Evolutionary conservation across 306 rosid genomes (phyloP), one percentile per base, ranked within the genome.

Genomic region (Malus fusca): DNA sequence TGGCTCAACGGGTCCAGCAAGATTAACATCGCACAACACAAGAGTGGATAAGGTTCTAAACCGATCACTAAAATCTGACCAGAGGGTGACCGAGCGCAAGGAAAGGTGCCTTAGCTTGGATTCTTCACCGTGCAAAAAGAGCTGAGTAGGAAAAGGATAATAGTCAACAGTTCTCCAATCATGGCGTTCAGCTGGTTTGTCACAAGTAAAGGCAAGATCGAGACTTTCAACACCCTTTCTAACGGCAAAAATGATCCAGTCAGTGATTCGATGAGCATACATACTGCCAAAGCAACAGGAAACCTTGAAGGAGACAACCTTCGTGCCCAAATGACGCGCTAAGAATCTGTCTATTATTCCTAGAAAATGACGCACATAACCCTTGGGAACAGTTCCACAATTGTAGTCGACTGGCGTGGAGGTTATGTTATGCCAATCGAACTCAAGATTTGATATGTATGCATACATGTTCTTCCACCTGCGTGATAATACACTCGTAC

Each of bases 141-240:
- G 37, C 11, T 3, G 17, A 72, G 40, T 72, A n/a, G 67, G 66
- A 58, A 72, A 72, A 63, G 14, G 37, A 58, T 72, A 72, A 58
- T 72, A 72, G 8, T 26, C 67, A 18, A 22, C 15, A 37, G 7
- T 15, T 22, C 5, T 15, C 66, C 33, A 56, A 31, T 55, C n/a
- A 8, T 1, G 22, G 23, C 75, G 66, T 37, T 72, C 52, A 35
- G 66, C 61, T 35, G 42, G 30, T 60, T 37, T 40, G 31, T 72
- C 76, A 37, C 53, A 56, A 13, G 67, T n/a, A 58, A 72, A 72
- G 52, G 66, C 66, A 14, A 72, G 37, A 4, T 59, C 53, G 15
- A 72, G 76, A 58, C 23, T 59, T 72, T 72, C 67, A 10, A 72
- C 46, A 17, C 67, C 66, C 76, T 72, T 72, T 37, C 18, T 23